A percentile compares a stretch with the other conserved stretches of the same genome.
Conservation (phyloP, 1,284 basidiomycete species). For the Puccinia triticina region DNA sequence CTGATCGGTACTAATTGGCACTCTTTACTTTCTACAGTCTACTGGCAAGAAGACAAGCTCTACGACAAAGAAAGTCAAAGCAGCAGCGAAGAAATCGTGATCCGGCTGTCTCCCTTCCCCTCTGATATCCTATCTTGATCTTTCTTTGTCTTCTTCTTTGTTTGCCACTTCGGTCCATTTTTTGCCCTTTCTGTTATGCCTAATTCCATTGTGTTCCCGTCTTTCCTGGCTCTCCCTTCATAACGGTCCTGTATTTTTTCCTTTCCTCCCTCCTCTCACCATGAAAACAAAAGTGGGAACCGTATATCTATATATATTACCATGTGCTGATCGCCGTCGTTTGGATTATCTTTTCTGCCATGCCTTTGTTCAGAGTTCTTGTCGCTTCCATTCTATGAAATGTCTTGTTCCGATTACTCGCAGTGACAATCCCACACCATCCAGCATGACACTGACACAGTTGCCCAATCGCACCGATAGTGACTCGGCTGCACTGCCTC, state of each 20-base stretch:
- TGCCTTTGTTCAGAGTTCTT: background rate
- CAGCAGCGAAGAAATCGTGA: conserved; percentile 41
- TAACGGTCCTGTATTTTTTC: conserved; percentile 8
- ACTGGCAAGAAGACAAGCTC: conserved; percentile 51
- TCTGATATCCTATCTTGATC: background rate
- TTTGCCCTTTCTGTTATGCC: background rate
- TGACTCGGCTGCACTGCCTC: no score
- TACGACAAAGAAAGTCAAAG: conserved; percentile 51
- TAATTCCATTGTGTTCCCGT: background rate
- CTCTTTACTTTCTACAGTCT: conserved; percentile 12
- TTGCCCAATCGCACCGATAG: no score
- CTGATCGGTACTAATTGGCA: background rate
- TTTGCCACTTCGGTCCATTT: background rate
- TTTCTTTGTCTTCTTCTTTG: background rate
- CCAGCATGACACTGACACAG: no score
- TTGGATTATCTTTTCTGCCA: background rate
- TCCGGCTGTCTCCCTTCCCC: background rate
- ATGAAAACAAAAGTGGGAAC: background rate
- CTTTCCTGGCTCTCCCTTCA: background rate
- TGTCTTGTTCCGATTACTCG: background rate
- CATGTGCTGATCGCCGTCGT: background rate
- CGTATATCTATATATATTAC: background rate
- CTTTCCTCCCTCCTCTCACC: background rate
- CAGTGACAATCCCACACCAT: no score
- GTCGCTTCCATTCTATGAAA: background rate